A percentile compares a stretch with the other conserved stretches of the same genome.
These are phyloP conservation scores for Helenozyma rhizophorensis DNA, from an alignment of 805 yeast genomes.

Conservation along the genomic window DNA sequence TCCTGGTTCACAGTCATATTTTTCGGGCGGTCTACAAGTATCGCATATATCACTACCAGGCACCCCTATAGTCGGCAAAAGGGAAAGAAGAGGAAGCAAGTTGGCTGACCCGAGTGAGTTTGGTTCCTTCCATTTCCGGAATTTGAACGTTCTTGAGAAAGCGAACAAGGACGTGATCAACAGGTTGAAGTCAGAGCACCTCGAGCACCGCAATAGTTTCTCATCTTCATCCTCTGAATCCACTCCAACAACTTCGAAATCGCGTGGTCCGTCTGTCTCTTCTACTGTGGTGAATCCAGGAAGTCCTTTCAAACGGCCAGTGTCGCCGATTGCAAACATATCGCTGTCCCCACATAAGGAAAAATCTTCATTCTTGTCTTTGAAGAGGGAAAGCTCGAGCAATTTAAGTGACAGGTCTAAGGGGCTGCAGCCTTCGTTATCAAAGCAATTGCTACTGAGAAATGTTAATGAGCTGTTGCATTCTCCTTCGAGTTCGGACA, in stretches of 20 bases:
- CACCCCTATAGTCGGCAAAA: slow-evolving; percentile 23
- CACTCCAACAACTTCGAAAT: slow-evolving; percentile 25
- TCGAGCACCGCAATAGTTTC: slow-evolving; percentile 51
- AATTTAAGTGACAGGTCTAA: slow-evolving; percentile 9
- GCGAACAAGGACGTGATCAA: slow-evolving; percentile 92
- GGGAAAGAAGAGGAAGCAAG: slow-evolving; percentile 72
- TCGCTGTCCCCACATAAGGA: slow-evolving; percentile 27
- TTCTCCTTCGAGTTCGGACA: slow-evolving; percentile 62
- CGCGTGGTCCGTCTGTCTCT: slow-evolving; percentile 32
- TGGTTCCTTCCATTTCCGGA: slow-evolving; percentile 90
- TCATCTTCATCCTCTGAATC: slow-evolving; percentile 49
- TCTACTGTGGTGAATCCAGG: slow-evolving; percentile 19
- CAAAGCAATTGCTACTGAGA: slow-evolving; percentile 19
- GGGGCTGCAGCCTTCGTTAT: slow-evolving; percentile 19
- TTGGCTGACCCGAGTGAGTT: slow-evolving; percentile 73
- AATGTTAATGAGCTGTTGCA: slow-evolving; percentile 22
- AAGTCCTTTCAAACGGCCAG: slow-evolving; percentile 43
- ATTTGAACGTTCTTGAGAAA: slow-evolving; percentile 82
- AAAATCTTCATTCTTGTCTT: background rate
- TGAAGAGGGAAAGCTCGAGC: slow-evolving; percentile 3
- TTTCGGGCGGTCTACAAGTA: no score
- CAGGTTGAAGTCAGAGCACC: slow-evolving; percentile 77
- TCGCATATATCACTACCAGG: slow-evolving; percentile 15
- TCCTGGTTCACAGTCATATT: slow-evolving; percentile 6
- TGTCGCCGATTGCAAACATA: slow-evolving; percentile 35